Conservation (phyloP, 1,139 yeast species). For the Lizanozyma gosingica region DNA sequence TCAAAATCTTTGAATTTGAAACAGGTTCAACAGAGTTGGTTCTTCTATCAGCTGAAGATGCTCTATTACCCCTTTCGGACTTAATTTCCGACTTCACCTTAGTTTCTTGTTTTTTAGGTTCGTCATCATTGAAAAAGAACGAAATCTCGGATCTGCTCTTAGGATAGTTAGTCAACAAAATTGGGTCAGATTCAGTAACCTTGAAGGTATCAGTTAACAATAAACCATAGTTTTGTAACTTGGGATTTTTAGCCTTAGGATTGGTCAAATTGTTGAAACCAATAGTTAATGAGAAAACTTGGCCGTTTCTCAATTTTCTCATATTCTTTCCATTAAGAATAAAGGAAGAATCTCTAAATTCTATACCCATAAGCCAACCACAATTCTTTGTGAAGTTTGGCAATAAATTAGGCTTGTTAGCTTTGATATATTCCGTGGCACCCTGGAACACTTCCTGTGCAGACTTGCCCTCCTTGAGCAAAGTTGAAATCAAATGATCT, state of each 20-base stretch:
- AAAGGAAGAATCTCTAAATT: conserved; percentile 74
- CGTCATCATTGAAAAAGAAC: conserved; percentile 76
- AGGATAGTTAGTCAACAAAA: conserved; percentile 65
- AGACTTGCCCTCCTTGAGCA: conserved; percentile 58
- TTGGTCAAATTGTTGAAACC: conserved; percentile 64
- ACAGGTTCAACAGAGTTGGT: conserved; percentile 20
- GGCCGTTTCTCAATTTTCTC: conserved; percentile 59
- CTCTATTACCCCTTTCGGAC: conserved; percentile 19
- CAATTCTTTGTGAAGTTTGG: conserved; percentile 65
- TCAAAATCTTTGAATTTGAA: conserved; percentile 53
- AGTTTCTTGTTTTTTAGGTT: conserved; percentile 24
- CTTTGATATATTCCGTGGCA: conserved; percentile 49
- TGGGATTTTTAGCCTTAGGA: conserved; percentile 36
- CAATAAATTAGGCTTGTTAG: conserved; percentile 55
- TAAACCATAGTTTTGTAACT: conserved; percentile 52
- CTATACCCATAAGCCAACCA: conserved; percentile 89
- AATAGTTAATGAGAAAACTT: conserved; percentile 65
- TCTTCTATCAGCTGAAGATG: conserved; percentile 17
- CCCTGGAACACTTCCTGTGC: conserved; percentile 62
- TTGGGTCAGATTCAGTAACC: conserved; percentile 54
- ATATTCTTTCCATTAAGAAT: conserved; percentile 69
- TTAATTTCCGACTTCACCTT: conserved; percentile 7
- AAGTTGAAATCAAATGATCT: conserved; percentile 41
- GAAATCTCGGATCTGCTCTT: conserved; percentile 70
- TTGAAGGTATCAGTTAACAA: conserved; percentile 78